Conservation (phyloP, 495 filamentous ascomycete species). For the Cercophora sp. region DNA sequence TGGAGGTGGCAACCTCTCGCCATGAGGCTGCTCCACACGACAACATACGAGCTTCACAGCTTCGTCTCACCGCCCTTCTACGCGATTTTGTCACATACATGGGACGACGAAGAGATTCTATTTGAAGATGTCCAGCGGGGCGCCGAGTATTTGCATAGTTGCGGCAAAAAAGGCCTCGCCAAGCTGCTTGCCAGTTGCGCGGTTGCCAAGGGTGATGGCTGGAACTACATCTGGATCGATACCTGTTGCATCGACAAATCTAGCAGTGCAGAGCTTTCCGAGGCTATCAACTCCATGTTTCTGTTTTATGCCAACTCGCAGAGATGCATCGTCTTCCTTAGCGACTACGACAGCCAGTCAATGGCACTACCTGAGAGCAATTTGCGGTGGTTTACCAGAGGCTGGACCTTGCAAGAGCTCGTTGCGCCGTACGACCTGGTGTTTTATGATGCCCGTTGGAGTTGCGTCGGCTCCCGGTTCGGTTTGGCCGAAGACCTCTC, state of each 20-base stretch:
- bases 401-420: conserved; percentile 13
- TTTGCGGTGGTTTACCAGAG: conserved; percentile 15
- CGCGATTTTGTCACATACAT: conserved; percentile 1
- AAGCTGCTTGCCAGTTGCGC: conserved; percentile 5
- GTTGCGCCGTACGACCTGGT: neutral
- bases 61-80: conserved; percentile 2
- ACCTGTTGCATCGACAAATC: too few relatives aligned
- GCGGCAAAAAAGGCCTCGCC: neutral
- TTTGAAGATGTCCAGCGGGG: neutral
- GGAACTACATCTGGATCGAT: conserved; percentile 7
- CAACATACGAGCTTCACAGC: neutral
- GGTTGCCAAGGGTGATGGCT: neutral
- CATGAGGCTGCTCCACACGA: neutral
- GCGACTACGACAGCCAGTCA: neutral
- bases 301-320: neutral
- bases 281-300: too few relatives aligned
- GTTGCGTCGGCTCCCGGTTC: neutral
- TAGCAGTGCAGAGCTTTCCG: too few relatives aligned
- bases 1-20: too few relatives aligned
- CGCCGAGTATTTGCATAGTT: neutral
- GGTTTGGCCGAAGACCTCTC: neutral
- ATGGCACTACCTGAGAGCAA: neutral
- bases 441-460: neutral
- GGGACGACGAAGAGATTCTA: conserved; percentile 5
- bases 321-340: conserved; percentile 9